Evolutionary conservation across 2,329 filamentous ascomycete genomes (phyloP).

Genomic region (Aspergillus novoparasiticus): DNA sequence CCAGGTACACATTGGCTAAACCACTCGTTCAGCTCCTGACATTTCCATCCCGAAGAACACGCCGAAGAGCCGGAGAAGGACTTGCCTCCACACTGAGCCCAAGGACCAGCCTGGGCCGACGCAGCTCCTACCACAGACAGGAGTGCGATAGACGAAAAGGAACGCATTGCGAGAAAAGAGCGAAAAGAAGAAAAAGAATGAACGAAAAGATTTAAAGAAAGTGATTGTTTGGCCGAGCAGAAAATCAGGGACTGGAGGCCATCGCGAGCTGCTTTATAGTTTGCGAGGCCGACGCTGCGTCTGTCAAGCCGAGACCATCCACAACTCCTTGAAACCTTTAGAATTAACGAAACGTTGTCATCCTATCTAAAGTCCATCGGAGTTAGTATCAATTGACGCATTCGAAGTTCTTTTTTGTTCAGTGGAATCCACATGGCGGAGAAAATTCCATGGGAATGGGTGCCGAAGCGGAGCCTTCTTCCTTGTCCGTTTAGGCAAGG

Average conservation of each 20-base stretch:
- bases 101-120: slow-evolving; percentile 1
- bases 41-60: neutral
- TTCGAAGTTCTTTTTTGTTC: neutral
- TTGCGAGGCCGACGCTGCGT: neutral
- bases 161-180: neutral
- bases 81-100: slow-evolving; percentile 22
- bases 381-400: neutral
- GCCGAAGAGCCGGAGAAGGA: slow-evolving; percentile 11
- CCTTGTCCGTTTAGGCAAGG: neutral
- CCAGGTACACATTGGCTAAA: slow-evolving; percentile 25
- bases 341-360: neutral
- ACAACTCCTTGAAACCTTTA: neutral
- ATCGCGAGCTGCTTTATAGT: neutral
- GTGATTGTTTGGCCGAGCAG: neutral
- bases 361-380: neutral
- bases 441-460: neutral
- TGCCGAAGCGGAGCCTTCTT: neutral
- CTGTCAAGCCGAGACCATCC: neutral
- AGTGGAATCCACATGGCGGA: neutral
- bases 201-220: neutral
- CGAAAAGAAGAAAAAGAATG: neutral
- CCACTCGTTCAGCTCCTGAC: slow-evolving; percentile 21
- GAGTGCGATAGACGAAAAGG: neutral
- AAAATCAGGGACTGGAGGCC: neutral
- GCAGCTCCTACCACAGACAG: slow-evolving; percentile 8